Conservation (phyloP, 2,329 filamentous ascomycete genomes). For the Penicillium sp. region DNA sequence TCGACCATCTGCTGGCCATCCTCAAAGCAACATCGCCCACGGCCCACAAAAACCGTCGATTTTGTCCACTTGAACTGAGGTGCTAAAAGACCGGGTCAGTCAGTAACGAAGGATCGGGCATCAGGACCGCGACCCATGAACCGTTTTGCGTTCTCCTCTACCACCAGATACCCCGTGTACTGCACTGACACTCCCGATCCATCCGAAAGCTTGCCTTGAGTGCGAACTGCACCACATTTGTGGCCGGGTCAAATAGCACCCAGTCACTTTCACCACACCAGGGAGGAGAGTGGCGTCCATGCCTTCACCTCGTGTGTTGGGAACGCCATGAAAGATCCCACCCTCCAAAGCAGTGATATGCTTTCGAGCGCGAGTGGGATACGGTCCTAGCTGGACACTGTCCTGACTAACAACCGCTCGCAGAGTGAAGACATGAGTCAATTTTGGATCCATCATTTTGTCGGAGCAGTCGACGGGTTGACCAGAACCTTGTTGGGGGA, state of each 20-base stretch:
- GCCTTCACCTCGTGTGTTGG: not conserved
- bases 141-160: not conserved
- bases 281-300: not conserved
- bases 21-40: not conserved
- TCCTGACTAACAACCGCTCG: not conserved
- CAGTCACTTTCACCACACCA: not conserved
- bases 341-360: not conserved
- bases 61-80: not conserved
- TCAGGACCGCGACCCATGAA: not conserved
- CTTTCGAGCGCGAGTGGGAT: not conserved
- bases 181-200: not conserved
- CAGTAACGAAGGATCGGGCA: not conserved
- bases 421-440: not conserved
- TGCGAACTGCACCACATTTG: not conserved
- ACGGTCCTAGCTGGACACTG: not conserved
- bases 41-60: not conserved
- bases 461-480: not conserved
- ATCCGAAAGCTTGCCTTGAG: not conserved
- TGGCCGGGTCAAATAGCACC: not conserved
- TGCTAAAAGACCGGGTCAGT: not conserved
- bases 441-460: not conserved
- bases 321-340: not conserved
- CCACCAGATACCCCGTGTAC: not conserved
- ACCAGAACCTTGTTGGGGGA: not conserved
- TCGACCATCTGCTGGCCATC: not conserved